Conservation (phyloP, 306 rosid genomes). For the Cicer yamashitae region DNA sequence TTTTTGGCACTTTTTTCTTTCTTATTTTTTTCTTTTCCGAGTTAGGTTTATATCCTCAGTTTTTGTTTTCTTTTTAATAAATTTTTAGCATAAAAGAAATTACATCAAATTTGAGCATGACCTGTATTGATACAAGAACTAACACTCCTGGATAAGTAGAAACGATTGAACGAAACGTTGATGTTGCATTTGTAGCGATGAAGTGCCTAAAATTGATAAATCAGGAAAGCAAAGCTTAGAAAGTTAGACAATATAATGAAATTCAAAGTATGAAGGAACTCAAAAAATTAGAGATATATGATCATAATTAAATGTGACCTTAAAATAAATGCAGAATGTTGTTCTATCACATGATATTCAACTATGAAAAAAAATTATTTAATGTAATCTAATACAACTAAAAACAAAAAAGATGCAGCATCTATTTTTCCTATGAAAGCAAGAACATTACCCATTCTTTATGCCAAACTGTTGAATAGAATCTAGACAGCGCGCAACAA, state of each 20-base stretch:
- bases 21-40: no score
- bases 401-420: conserved; percentile 34
- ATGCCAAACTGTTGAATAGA: conserved; percentile 52
- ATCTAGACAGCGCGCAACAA: conserved; percentile 72
- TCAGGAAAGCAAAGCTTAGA: conserved; percentile 34
- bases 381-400: conserved; percentile 9
- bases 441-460: conserved; percentile 69
- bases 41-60: no score
- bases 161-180: conserved; percentile 77
- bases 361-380: conserved; percentile 26
- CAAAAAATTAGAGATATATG: conserved; percentile 12
- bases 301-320: neutral
- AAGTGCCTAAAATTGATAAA: conserved; percentile 65
- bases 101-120: conserved; percentile 41
- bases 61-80: no score
- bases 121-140: conserved; percentile 88
- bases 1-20: no score
- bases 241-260: conserved; percentile 27
- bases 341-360: conserved; percentile 7
- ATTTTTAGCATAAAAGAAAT: neutral
- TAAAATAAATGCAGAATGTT: conserved; percentile 24
- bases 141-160: conserved; percentile 79
- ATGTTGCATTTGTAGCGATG: conserved; percentile 83
- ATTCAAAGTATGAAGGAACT: conserved; percentile 30
- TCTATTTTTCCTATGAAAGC: conserved; percentile 17